These are phyloP conservation scores for Aspergillus cavernicola DNA, from an alignment of 495 filamentous ascomycete species.

Conservation along the genomic window DNA sequence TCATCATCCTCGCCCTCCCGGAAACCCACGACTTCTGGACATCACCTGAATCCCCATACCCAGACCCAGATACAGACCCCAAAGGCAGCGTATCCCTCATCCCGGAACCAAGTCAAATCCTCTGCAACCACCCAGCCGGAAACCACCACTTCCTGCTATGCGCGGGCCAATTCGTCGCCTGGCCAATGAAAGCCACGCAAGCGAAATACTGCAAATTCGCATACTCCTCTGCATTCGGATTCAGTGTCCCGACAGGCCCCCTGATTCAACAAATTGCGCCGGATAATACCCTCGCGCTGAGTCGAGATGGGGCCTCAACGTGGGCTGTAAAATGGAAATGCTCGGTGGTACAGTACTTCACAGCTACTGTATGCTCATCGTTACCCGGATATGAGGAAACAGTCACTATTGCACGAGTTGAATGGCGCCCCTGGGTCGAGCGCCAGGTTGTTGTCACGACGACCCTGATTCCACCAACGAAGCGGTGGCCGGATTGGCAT, in stretches of 20 bases:
- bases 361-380: neutral
- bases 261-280: conserved; percentile 5
- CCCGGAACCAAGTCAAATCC: neutral
- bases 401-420: neutral
- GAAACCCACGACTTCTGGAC: conserved; percentile 2
- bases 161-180: conserved; percentile 9
- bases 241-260: conserved; percentile 4
- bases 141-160: conserved; percentile 7
- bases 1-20: neutral
- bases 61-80: neutral
- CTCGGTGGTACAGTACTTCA: neutral
- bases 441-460: neutral
- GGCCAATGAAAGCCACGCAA: conserved; percentile 7
- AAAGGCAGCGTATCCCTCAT: neutral
- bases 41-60: neutral
- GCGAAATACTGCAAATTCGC: conserved; percentile 13
- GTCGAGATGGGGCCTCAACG: conserved; percentile 1
- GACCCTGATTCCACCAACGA: neutral
- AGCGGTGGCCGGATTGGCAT: conserved; percentile 9
- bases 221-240: conserved; percentile 3
- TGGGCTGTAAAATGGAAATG: conserved; percentile 11
- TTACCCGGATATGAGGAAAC: neutral
- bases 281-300: conserved; percentile 1
- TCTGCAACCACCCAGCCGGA: neutral
- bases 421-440: conserved; percentile 3